These are phyloP conservation scores for Zygoascus bituminiphila DNA, from an alignment of 805 yeast genomes.

Conservation along the genomic window DNA sequence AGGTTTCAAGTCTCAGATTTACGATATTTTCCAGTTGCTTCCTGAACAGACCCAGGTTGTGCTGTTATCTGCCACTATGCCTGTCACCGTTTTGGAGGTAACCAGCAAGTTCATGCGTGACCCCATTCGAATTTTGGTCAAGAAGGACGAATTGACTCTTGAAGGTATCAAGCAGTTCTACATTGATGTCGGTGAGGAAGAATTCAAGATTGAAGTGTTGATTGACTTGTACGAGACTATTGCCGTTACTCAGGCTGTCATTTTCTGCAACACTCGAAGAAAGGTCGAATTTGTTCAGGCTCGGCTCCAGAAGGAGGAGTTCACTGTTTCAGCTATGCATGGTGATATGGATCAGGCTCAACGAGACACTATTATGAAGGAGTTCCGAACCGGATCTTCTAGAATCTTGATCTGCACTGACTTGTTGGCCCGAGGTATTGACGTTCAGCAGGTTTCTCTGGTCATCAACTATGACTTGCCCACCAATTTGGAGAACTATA, in stretches of 20 bases:
- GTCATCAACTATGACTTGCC: slow-evolving; percentile 96
- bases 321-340: slow-evolving; percentile 93
- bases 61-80: slow-evolving; percentile 89
- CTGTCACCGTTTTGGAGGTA: slow-evolving; percentile 83
- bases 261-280: slow-evolving; percentile 93
- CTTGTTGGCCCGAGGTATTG: slow-evolving; percentile 97
- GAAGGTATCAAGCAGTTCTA: slow-evolving; percentile 93
- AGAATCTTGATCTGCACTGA: slow-evolving; percentile 94
- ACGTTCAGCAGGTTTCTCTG: slow-evolving; percentile 93
- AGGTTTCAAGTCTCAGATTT: slow-evolving; percentile 93
- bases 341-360: slow-evolving; percentile 95
- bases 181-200: slow-evolving; percentile 85
- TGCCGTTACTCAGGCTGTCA: slow-evolving; percentile 94
- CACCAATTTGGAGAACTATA: slow-evolving; percentile 84
- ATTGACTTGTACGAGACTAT: slow-evolving; percentile 92
- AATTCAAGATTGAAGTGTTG: slow-evolving; percentile 88
- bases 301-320: slow-evolving; percentile 68
- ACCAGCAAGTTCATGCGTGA: slow-evolving; percentile 86
- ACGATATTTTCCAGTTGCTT: slow-evolving; percentile 76
- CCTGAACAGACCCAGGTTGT: slow-evolving; percentile 89
- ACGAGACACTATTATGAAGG: slow-evolving; percentile 90
- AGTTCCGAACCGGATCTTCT: slow-evolving; percentile 88
- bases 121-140: slow-evolving; percentile 89
- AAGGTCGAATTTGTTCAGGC: slow-evolving; percentile 89
- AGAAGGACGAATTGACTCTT: slow-evolving; percentile 86